Conservation (phyloP, 768 basidiomycete species). For the Trametes maxima region DNA sequence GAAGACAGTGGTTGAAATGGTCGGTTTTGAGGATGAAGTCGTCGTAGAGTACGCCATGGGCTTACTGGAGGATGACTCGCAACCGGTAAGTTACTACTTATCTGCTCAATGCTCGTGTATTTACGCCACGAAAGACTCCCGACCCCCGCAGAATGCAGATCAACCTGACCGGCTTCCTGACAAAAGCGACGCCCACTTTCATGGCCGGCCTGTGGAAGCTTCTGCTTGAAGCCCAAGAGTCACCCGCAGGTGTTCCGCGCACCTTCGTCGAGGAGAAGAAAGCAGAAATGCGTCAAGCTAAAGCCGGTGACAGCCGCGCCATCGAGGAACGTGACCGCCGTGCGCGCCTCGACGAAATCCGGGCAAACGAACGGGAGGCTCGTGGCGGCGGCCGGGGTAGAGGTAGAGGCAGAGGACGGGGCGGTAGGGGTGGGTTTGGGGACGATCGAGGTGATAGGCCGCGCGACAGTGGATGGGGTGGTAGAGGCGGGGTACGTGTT, state of each 20-base stretch:
- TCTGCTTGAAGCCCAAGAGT: constrained; percentile 90
- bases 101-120: not conserved
- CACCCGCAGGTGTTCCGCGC: constrained; percentile 85
- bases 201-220: constrained; percentile 90
- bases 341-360: constrained; percentile 65
- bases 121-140: constrained; percentile 56
- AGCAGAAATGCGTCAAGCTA: constrained; percentile 77
- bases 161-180: constrained; percentile 89
- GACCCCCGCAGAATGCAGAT: constrained; percentile 98
- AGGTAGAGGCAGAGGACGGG: constrained; percentile 38
- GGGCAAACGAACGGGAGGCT: constrained; percentile 59
- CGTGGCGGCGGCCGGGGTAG: constrained; percentile 58
- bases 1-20: constrained; percentile 86
- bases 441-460: constrained; percentile 18
- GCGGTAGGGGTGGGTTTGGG: constrained; percentile 13
- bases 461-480: constrained; percentile 71
- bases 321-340: constrained; percentile 75
- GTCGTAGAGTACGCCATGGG: constrained; percentile 97
- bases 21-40: constrained; percentile 96
- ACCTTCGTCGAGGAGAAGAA: constrained; percentile 93
- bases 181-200: constrained; percentile 81
- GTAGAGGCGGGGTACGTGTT: constrained; percentile 52
- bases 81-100: constrained; percentile 61
- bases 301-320: constrained; percentile 62
- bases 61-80: constrained; percentile 81